Evolutionary conservation across 495 filamentous ascomycete genomes (phyloP), one percentile per base, ranked within the genome.

Genomic region (Cladorrhinum samala): DNA sequence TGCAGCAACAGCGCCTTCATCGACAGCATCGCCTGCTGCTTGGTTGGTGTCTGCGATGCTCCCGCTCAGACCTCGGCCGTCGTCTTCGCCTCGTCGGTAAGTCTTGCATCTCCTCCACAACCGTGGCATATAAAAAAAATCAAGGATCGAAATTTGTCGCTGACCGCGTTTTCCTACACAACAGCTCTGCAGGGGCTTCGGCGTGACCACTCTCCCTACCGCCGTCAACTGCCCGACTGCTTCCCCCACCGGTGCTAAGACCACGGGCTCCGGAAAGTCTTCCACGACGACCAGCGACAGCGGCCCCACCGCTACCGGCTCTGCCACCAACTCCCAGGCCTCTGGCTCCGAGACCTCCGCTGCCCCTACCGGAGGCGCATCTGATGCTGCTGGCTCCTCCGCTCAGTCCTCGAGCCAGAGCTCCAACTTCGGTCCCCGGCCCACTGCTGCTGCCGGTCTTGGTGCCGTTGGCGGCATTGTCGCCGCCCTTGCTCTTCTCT

Each of bases 1-100:
- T 94, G 89, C 71, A 59, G 53, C 9, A 71, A 78, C 65, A 57
- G 65, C 5, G 62, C 64, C 8, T 87, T 88, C 72, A 73, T 95
- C 52, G 58, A 42, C 33, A 56, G 67, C 27, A 81, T 93, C 52
- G 69, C 81, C 24, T 87, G 84, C 73, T 95, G 89, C 64, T 72
- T 94, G 6, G 62, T 66, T 3, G 62, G 58, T 2, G 63, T 52
- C 9, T 95, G 89, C 68, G 55, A 64, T 41, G 7, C 53, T 1
- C 64, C 66, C 0, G 84, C 87, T 37, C 79, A 87, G 63, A 37
- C 77, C 37, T 9, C 53, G 21, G 73, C 74, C 14, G 56, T 71
- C 27, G 24, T 17, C 21, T 73, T 64, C 40, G 70, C 70, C 20
- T n/a, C 41, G 16, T 20, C 14, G 21, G 66, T 68, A 44, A 44